A percentile compares a stretch with the other conserved stretches of the same genome.
Evolutionary conservation across 2,329 filamentous ascomycete genomes (phyloP).

Genomic region (Fusarium sulawesiense): DNA sequence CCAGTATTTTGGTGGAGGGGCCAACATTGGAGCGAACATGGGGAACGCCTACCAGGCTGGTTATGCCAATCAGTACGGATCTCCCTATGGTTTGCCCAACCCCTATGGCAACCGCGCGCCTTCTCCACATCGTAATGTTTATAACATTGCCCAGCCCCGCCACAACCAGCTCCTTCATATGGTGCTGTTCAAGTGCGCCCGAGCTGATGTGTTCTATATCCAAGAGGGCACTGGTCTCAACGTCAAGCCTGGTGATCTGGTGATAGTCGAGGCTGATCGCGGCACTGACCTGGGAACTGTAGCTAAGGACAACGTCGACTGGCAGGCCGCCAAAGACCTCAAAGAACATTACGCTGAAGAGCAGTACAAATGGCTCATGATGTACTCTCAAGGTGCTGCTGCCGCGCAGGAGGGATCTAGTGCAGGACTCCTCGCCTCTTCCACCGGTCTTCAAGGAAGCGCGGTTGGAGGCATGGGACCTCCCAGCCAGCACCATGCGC

Average conservation of each 20-base stretch:
- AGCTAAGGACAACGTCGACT: conserved; percentile 86
- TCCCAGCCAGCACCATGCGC: conserved; percentile 76
- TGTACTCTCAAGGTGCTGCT: conserved; percentile 88
- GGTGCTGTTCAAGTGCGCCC: conserved; percentile 95
- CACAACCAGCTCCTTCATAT: conserved; percentile 83
- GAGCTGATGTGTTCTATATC: conserved; percentile 96
- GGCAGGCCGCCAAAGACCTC: conserved; percentile 85
- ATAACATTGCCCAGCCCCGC: conserved; percentile 69
- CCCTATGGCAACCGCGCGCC: conserved; percentile 63
- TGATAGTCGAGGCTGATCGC: conserved; percentile 97
- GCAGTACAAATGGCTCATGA: conserved; percentile 98
- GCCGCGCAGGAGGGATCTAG: conserved; percentile 70
- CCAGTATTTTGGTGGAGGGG: conserved; percentile 44
- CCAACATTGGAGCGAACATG: conserved; percentile 42
- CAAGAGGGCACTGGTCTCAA: conserved; percentile 94
- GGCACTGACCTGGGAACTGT: conserved; percentile 96
- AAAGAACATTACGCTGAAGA: conserved; percentile 95
- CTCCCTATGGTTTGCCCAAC: conserved; percentile 59
- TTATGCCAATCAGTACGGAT: conserved; percentile 57
- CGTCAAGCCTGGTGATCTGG: conserved; percentile 90
- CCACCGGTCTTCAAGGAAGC: conserved; percentile 73
- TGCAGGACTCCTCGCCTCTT: conserved; percentile 71
- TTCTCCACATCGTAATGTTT: conserved; percentile 72
- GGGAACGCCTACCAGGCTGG: conserved; percentile 45
- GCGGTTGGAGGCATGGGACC: conserved; percentile 83